Conservation (phyloP, 495 filamentous ascomycete genomes). For the Xeromyces bisporus region DNA sequence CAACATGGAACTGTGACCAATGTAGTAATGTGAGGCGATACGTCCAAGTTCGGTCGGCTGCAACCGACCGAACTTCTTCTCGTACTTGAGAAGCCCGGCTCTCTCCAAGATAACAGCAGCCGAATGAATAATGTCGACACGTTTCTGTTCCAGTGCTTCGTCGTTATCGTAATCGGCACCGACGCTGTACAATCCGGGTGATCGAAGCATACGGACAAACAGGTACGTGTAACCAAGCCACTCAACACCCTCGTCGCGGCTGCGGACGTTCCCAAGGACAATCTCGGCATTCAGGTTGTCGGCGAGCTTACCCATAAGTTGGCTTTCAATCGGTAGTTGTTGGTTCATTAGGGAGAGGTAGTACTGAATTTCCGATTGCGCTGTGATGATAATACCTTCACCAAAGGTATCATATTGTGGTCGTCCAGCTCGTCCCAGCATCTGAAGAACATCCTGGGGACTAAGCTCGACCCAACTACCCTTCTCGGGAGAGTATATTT, state of each 20-base stretch:
- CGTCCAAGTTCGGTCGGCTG: constrained; percentile 88
- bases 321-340: constrained; percentile 93
- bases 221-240: constrained; percentile 99
- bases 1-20: constrained; percentile 87
- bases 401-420: constrained; percentile 96
- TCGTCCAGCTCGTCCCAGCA: constrained; percentile 92
- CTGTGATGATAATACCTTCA: constrained; percentile 97
- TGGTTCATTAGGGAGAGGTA: constrained; percentile 93
- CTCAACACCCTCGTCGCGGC: constrained; percentile 84
- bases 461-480: constrained; percentile 97
- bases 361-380: constrained; percentile 85
- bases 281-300: constrained; percentile 97
- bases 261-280: constrained; percentile 88
- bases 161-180: constrained; percentile 91
- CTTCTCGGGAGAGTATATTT: constrained; percentile 96
- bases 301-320: constrained; percentile 79
- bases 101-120: constrained; percentile 78
- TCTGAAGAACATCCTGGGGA: constrained; percentile 94
- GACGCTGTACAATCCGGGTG: constrained; percentile 88
- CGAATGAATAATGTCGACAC: constrained; percentile 90
- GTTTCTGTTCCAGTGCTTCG: constrained; percentile 80
- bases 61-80: constrained; percentile 78
- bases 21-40: constrained; percentile 96
- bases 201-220: constrained; percentile 93
- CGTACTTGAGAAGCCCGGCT: constrained; percentile 81